phyloP scores from a whole-genome alignment of 192 early-diverging fungal genomes.

The Coemansia umbellata region DNA sequence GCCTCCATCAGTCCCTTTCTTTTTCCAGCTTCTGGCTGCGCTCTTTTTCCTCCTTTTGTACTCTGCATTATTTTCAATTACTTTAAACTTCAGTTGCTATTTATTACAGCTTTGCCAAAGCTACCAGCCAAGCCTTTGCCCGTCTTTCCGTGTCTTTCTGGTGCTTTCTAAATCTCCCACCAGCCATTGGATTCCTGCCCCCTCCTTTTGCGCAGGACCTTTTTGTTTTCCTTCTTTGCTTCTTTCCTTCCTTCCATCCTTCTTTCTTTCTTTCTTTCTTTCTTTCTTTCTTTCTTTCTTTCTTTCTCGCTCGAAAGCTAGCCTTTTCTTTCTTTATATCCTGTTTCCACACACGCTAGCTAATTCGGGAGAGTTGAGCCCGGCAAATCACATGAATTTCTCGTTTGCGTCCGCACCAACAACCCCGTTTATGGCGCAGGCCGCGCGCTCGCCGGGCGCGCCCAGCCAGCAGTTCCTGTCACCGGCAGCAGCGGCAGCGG shows the following conservation, averaged over 20 bases:
- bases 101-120: too few species aligned
- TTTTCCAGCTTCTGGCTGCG: too few species aligned
- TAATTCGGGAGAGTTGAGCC: background rate
- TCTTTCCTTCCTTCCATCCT: slow-evolving; percentile 27
- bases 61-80: too few species aligned
- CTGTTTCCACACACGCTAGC: background rate
- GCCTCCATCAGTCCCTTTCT: too few species aligned
- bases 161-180: too few species aligned
- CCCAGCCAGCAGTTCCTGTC: slow-evolving; percentile 14
- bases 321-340: background rate
- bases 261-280: slow-evolving; percentile 1
- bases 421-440: slow-evolving; percentile 49
- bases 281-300: slow-evolving; percentile 1
- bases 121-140: too few species aligned
- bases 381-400: slow-evolving; percentile 41
- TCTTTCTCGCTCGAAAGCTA: background rate
- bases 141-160: too few species aligned
- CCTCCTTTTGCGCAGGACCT: too few species aligned
- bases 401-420: slow-evolving; percentile 52
- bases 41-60: too few species aligned
- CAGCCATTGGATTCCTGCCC: background rate
- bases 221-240: background rate
- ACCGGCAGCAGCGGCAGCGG: slow-evolving; percentile 5
- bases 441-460: slow-evolving; percentile 14
- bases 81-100: too few species aligned